These are phyloP conservation scores for Bretziella fagacearum DNA, from an alignment of 2,329 filamentous ascomycete genomes.

Conservation along the genomic window DNA sequence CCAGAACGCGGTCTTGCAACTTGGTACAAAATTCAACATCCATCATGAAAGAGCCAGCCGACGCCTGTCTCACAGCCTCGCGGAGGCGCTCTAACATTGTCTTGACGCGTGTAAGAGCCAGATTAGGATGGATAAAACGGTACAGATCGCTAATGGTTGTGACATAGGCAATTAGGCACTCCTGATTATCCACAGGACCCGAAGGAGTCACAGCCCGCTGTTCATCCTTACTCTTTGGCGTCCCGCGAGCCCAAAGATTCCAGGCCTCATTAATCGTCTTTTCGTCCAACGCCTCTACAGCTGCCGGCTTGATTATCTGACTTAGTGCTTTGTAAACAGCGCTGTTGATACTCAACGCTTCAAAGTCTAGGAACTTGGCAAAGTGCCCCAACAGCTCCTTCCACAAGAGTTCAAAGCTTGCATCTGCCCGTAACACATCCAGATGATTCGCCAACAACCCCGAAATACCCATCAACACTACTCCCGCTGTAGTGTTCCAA, in stretches of 20 bases:
- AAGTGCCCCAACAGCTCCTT: conserved; percentile 54
- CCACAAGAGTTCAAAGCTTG: conserved; percentile 59
- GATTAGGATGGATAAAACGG: conserved; percentile 46
- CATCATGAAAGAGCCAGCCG: conserved; percentile 47
- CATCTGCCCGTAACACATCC: conserved; percentile 47
- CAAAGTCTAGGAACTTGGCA: conserved; percentile 42
- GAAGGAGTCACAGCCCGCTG: conserved; percentile 20
- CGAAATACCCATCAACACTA: conserved; percentile 56
- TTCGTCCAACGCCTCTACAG: conserved; percentile 29
- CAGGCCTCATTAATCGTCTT: conserved; percentile 45
- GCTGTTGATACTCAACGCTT: conserved; percentile 52
- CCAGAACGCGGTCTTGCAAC: conserved; percentile 52
- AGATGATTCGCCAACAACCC: conserved; percentile 62
- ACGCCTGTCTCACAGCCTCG: conserved; percentile 53
- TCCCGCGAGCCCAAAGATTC: conserved; percentile 49
- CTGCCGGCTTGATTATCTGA: conserved; percentile 39
- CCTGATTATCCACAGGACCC: conserved; percentile 48
- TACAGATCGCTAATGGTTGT: conserved; percentile 63
- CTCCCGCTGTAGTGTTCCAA: conserved; percentile 59
- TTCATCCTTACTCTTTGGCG: conserved; percentile 21
- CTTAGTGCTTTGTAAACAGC: conserved; percentile 52
- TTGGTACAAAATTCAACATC: conserved; percentile 59
- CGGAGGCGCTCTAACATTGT: conserved; percentile 57
- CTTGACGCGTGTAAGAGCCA: conserved; percentile 45
- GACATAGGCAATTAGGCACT: conserved; percentile 72